A percentile compares a stretch with the other conserved stretches of the same genome.
Evolutionary conservation across 2,329 filamentous ascomycete species (phyloP).

Genomic region (Sordariomycetes sp.): DNA sequence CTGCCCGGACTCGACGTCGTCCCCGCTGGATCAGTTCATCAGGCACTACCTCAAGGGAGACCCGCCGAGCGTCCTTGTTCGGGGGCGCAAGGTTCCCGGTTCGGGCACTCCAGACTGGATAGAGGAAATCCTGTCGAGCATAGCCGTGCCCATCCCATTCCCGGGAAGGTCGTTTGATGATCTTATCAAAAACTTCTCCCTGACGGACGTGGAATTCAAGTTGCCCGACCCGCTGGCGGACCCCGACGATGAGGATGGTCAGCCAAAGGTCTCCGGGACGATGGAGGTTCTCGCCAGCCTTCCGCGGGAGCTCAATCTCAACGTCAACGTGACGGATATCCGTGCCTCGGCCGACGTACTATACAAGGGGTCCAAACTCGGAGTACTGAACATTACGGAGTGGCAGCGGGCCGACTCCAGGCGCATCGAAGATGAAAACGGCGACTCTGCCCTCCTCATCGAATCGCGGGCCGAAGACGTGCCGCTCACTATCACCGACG

Average conservation of each 20-base stretch:
- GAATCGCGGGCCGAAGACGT: constrained; percentile 64
- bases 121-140: constrained; percentile 61
- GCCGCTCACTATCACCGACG: constrained; percentile 71
- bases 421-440: constrained; percentile 39
- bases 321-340: constrained; percentile 64
- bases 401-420: constrained; percentile 82
- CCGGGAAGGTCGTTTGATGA: constrained; percentile 64
- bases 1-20: constrained; percentile 67
- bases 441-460: constrained; percentile 55
- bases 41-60: constrained; percentile 71
- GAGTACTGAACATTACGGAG: constrained; percentile 61
- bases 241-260: constrained; percentile 56
- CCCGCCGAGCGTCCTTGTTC: constrained; percentile 68
- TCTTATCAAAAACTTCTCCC: constrained; percentile 75
- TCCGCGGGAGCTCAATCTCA: constrained; percentile 78
- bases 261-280: constrained; percentile 70
- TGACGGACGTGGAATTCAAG: constrained; percentile 74
- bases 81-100: constrained; percentile 56
- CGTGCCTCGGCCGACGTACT: constrained; percentile 68
- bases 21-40: constrained; percentile 74
- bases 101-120: constrained; percentile 71
- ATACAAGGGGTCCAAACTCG: constrained; percentile 67
- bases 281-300: constrained; percentile 68
- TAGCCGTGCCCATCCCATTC: constrained; percentile 75
- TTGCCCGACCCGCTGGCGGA: constrained; percentile 72